A percentile compares a stretch with the other conserved stretches of the same genome.
Evolutionary conservation across 164 flowering plant genomes (phyloP).

Genomic region (Aristolochia contorta): DNA sequence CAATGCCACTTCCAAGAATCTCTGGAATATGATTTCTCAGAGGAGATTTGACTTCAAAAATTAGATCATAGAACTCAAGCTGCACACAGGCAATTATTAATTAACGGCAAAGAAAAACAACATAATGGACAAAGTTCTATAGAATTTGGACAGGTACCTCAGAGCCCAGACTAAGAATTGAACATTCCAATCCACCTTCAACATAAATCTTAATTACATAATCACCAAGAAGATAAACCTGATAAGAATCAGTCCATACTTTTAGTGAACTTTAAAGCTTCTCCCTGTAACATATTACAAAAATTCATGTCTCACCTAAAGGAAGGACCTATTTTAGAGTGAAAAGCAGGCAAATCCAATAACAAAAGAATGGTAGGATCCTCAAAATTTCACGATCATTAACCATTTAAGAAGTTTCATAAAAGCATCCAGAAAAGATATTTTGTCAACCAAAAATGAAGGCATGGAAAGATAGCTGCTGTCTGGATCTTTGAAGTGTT

Average conservation of each 20-base stretch:
- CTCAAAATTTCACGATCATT: too few relatives aligned
- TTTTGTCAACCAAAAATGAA: too few relatives aligned
- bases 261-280: too few relatives aligned
- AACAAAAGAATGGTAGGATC: too few relatives aligned
- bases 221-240: constrained; percentile 74
- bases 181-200: constrained; percentile 78
- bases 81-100: constrained; percentile 24
- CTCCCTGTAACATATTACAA: too few relatives aligned
- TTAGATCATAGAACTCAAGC: constrained; percentile 74
- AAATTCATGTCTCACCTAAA: too few relatives aligned
- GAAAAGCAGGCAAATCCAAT: too few relatives aligned
- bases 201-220: constrained; percentile 67
- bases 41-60: constrained; percentile 40
- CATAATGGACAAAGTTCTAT: background rate
- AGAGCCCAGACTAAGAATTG: constrained; percentile 65
- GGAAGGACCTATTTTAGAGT: too few relatives aligned
- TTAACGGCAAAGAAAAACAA: background rate
- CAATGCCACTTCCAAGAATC: constrained; percentile 71
- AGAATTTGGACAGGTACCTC: constrained; percentile 40
- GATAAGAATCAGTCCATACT: constrained; percentile 7
- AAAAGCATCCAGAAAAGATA: too few relatives aligned
- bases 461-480: too few relatives aligned
- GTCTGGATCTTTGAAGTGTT: too few relatives aligned
- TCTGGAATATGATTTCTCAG: constrained; percentile 64
- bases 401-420: too few relatives aligned